These are phyloP conservation scores for Fusarium sp. DNA, from an alignment of 2,329 filamentous ascomycete genomes.

Conservation along the genomic window DNA sequence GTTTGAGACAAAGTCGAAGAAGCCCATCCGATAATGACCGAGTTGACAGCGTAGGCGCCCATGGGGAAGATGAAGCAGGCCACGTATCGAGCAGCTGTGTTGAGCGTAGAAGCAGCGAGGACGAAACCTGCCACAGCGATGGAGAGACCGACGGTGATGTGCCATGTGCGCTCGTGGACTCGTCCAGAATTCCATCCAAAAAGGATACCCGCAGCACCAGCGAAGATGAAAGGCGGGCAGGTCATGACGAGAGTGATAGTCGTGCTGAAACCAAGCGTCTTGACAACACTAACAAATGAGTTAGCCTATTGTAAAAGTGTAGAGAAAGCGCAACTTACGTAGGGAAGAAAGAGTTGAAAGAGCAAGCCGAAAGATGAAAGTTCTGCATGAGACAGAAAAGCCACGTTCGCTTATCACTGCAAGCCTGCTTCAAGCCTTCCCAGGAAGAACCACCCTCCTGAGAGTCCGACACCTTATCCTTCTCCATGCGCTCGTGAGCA, in stretches of 20 bases:
- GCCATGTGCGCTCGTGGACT: constrained; percentile 63
- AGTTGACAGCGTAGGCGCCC: constrained; percentile 61
- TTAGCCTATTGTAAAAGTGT: neutral
- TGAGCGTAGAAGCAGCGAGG: constrained; percentile 54
- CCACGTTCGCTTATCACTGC: constrained; percentile 64
- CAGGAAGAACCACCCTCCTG: constrained; percentile 55
- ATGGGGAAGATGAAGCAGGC: constrained; percentile 59
- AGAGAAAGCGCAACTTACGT: constrained; percentile 43
- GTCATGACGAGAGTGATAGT: constrained; percentile 66
- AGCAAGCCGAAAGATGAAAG: constrained; percentile 65
- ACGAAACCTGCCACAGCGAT: constrained; percentile 60
- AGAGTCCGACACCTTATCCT: constrained; percentile 64
- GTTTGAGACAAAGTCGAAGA: constrained; percentile 60
- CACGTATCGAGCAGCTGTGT: constrained; percentile 57
- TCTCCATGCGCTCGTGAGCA: constrained; percentile 62
- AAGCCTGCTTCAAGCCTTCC: constrained; percentile 64
- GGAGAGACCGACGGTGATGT: constrained; percentile 60
- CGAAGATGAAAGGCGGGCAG: constrained; percentile 65
- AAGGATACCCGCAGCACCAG: constrained; percentile 60
- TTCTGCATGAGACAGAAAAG: constrained; percentile 68
- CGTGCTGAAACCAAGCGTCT: constrained; percentile 62
- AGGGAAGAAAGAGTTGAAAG: constrained; percentile 62
- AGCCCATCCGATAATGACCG: constrained; percentile 62
- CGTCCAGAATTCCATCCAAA: constrained; percentile 65
- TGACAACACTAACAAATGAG: constrained; percentile 54